Base-by-base conservation (phyloP, 1,284 basidiomycete genomes). In the Sutorius eximius region DNA sequence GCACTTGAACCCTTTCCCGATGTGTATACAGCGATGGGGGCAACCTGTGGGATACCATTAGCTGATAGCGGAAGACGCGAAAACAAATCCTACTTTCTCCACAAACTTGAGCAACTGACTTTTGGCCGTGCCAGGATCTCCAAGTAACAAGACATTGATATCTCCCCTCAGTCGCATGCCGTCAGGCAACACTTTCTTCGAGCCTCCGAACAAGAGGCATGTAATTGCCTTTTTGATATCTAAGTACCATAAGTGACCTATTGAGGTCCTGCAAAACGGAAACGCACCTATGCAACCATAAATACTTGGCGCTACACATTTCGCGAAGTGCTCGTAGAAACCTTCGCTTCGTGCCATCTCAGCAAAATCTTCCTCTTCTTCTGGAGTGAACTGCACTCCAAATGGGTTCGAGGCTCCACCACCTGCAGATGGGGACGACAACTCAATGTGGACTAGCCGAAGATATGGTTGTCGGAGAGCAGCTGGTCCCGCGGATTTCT, bases 141-240 rank as follows among this genome's bases (percentile, higher is more conserved):
- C 96, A 41, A 99, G 82, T 44, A 99, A 75, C 15, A 99, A 78
- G 7, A 99, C 96, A 69, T 99, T 99, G 73, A 99, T 99, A 69
- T 99, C 97, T 11, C 97, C 97, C 71, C 97, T 82, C 45, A 99
- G 75, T 33, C 97, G 83, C 94, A 98, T 97, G 13, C 97, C 95
- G 70, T 99, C 97, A 0, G 97, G 97, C 12, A 99, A 76, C 45
- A 98, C 82, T 75, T 99, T 99, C 75, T 96, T 98, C n/a, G 94
- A 96, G 13, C 97, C 97, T 27, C 97, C 97, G 66, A 99, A 95
- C 10, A 99, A 77, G 13, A 99, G 77, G 72, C 95, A 98, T 0
- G 93, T 86, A 45, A 99, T 93, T 1, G 97, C 91, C 66, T 98
- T 99, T 74, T 99, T 99, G 68, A 99, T 99, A 71, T 99, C 97